These are phyloP conservation scores for Isabelozyma gotoi DNA, from an alignment of 805 yeast species.

Conservation along the genomic window DNA sequence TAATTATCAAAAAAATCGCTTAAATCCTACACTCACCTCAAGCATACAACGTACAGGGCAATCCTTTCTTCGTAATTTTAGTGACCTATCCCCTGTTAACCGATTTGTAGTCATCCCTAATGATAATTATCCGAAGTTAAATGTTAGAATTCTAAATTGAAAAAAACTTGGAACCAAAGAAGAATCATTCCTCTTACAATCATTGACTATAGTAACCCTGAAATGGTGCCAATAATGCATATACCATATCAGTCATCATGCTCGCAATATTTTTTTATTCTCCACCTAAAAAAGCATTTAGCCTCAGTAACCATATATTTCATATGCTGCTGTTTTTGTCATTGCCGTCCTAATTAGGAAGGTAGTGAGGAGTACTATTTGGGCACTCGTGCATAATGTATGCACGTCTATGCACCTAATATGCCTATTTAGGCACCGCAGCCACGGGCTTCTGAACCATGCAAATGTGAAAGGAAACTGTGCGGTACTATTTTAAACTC, in stretches of 20 bases:
- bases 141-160: no score
- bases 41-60: no score
- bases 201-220: not conserved
- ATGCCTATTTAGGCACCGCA: not conserved
- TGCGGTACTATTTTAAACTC: not conserved
- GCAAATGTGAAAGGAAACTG: not conserved
- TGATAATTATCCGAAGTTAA: no score
- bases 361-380: not conserved
- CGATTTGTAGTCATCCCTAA: no score
- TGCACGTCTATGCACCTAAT: not conserved
- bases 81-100: no score
- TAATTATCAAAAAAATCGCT: no score
- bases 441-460: not conserved
- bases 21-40: no score
- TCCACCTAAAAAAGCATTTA: not conserved
- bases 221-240: not conserved
- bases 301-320: not conserved
- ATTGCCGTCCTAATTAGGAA: constrained; percentile 1
- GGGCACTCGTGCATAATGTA: not conserved
- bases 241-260: not conserved
- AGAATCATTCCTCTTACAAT: not conserved
- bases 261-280: not conserved
- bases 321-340: not conserved
- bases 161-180: no score
- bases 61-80: no score